phyloP scores from a whole-genome alignment of 176 grass and related monocot genomes.

The bread wheat (Triticum aestivum) region DNA sequence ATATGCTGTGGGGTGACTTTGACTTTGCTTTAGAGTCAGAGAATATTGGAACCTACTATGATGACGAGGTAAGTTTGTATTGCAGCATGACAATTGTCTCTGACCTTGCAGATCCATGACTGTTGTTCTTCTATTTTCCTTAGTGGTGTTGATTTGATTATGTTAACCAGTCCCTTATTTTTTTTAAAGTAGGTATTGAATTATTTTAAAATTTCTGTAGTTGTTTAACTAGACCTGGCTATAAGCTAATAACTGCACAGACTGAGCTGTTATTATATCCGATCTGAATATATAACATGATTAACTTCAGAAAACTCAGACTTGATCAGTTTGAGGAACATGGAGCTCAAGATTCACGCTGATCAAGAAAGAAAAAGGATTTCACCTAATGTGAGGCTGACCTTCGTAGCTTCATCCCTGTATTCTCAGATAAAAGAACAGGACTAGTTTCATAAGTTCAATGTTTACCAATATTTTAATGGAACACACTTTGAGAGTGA shows the following conservation, averaged over 20 bases:
- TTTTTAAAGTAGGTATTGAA: background rate
- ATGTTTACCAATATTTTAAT: background rate
- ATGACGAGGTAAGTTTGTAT: conserved; percentile 59
- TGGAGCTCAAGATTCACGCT: background rate
- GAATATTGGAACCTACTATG: conserved; percentile 81
- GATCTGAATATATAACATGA: background rate
- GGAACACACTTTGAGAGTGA: background rate
- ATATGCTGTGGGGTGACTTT: conserved; percentile 78
- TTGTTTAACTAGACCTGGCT: background rate
- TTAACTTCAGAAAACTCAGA: background rate
- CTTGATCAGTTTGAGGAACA: background rate
- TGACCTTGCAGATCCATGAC: background rate
- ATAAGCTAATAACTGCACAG: background rate
- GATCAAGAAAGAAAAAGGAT: background rate
- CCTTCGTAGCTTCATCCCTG: background rate
- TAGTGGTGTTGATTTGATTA: conserved; percentile 21
- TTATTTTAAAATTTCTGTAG: background rate
- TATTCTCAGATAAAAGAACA: conserved; percentile 20
- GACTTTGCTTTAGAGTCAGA: conserved; percentile 71
- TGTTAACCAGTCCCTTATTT: background rate
- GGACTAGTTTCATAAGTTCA: conserved; percentile 7
- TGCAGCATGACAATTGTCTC: conserved; percentile 13
- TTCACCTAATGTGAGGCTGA: background rate
- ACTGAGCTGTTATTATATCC: background rate
- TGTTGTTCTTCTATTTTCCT: conserved; percentile 16